These are phyloP conservation scores for Blastobotrys apis DNA, from an alignment of 1,139 yeast genomes.

Conservation along the genomic window DNA sequence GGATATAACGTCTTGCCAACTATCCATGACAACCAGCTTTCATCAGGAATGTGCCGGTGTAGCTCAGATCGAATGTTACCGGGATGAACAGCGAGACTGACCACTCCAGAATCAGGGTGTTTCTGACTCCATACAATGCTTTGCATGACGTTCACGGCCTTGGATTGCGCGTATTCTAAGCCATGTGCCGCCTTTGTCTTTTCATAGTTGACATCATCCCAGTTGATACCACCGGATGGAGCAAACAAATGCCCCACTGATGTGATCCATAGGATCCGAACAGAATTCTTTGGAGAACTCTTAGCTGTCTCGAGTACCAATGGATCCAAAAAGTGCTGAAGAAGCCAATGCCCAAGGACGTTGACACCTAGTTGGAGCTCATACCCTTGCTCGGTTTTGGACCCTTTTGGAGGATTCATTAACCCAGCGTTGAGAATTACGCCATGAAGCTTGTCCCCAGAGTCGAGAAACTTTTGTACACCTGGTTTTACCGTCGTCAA, in stretches of 20 bases:
- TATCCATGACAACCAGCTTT: slow-evolving; percentile 7
- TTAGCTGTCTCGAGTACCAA: slow-evolving; percentile 38
- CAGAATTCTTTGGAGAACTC: slow-evolving; percentile 16
- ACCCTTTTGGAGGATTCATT: slow-evolving; percentile 37
- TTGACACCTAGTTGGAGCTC: slow-evolving; percentile 51
- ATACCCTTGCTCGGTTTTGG: slow-evolving; percentile 42
- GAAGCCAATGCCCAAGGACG: slow-evolving; percentile 47
- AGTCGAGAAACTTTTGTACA: slow-evolving; percentile 33
- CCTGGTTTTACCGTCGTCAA: slow-evolving; percentile 44
- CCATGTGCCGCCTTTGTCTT: slow-evolving; percentile 4
- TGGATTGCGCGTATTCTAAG: slow-evolving; percentile 44
- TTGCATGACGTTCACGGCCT: slow-evolving; percentile 44
- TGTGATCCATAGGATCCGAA: slow-evolving; percentile 45
- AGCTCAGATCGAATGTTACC: slow-evolving; percentile 44
- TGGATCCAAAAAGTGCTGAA: slow-evolving; percentile 48
- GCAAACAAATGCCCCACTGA: slow-evolving; percentile 17
- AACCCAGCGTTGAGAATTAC: slow-evolving; percentile 43
- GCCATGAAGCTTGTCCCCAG: slow-evolving; percentile 29
- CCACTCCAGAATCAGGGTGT: slow-evolving; percentile 51
- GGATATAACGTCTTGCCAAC: background rate
- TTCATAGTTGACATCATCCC: slow-evolving; percentile 8
- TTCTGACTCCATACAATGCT: slow-evolving; percentile 42
- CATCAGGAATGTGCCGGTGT: slow-evolving; percentile 34
- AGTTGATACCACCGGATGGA: slow-evolving; percentile 28
- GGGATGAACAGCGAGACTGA: slow-evolving; percentile 43